Conservation (phyloP, 768 basidiomycete genomes). For the Antrodiella citrinella region DNA sequence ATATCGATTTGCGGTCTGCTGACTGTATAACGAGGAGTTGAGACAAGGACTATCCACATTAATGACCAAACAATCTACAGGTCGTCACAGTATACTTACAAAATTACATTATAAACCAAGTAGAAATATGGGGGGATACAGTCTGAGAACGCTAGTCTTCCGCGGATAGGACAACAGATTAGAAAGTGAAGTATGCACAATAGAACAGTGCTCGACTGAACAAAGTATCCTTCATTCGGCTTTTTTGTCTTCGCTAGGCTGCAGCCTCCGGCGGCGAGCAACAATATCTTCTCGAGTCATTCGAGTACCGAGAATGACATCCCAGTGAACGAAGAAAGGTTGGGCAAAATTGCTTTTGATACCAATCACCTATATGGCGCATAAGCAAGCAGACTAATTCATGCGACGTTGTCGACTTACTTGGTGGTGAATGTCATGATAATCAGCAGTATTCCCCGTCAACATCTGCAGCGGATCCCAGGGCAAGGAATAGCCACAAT, state of each 20-base stretch:
- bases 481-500: constrained; percentile 84
- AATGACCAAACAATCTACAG: too few relatives aligned
- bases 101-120: too few relatives aligned
- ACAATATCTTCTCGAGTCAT: constrained; percentile 68
- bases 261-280: constrained; percentile 26
- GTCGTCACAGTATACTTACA: too few relatives aligned
- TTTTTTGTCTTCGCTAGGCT: constrained; percentile 5
- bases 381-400: neutral
- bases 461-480: constrained; percentile 89
- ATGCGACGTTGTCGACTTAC: constrained; percentile 25
- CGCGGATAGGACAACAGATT: too few relatives aligned
- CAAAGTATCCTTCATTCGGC: constrained; percentile 11
- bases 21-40: too few relatives aligned
- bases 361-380: constrained; percentile 53
- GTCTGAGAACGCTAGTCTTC: too few relatives aligned
- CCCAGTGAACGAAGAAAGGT: constrained; percentile 96
- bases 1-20: too few relatives aligned
- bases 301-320: constrained; percentile 73
- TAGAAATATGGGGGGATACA: too few relatives aligned
- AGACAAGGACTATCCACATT: too few relatives aligned
- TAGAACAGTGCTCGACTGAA: too few relatives aligned
- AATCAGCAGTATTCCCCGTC: constrained; percentile 87
- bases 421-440: constrained; percentile 98
- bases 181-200: too few relatives aligned
- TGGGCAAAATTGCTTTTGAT: constrained; percentile 96